phyloP scores from a whole-genome alignment of 176 grass and related monocot genomes.

The Secale cereale region DNA sequence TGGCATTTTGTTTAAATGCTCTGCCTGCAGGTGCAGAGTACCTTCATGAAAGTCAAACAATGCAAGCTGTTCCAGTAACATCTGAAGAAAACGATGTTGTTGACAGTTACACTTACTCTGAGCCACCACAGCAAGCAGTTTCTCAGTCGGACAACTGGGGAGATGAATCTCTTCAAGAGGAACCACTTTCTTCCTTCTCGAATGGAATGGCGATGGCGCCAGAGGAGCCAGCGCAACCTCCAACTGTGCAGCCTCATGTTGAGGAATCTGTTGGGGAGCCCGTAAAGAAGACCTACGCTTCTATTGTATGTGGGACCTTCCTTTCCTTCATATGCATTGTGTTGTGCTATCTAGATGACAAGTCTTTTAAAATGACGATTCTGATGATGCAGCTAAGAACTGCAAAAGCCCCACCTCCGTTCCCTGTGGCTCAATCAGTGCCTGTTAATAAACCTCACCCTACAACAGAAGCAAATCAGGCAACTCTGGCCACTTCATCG shows the following conservation, averaged over 20 bases:
- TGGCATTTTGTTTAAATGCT: constrained; percentile 18
- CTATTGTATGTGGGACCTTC: constrained; percentile 60
- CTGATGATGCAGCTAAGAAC: constrained; percentile 55
- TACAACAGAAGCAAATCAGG: constrained; percentile 36
- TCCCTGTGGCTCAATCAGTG: constrained; percentile 28
- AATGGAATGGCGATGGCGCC: constrained; percentile 42
- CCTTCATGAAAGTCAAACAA: constrained; percentile 42
- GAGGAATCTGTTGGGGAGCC: constrained; percentile 68
- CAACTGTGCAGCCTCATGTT: constrained; percentile 36
- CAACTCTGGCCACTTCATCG: constrained; percentile 34
- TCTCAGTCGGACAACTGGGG: constrained; percentile 45
- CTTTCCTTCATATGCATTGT: constrained; percentile 17
- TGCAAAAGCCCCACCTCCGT: constrained; percentile 44
- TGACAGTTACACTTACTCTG: constrained; percentile 58
- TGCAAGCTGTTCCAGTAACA: constrained; percentile 37
- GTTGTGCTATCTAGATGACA: not conserved
- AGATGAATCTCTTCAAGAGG: constrained; percentile 55
- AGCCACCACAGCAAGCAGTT: constrained; percentile 48
- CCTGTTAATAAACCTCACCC: constrained; percentile 43
- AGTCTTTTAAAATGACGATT: constrained; percentile 23
- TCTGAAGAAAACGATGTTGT: constrained; percentile 46
- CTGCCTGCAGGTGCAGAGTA: constrained; percentile 52
- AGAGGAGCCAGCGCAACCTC: constrained; percentile 45
- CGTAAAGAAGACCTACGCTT: constrained; percentile 91
- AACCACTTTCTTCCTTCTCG: constrained; percentile 48